Percentiles rank a stretch among this genome's conserved stretches.
These are phyloP conservation scores for Metrosideros polymorpha DNA, from an alignment of 441 rosid species.

Conservation along the genomic window DNA sequence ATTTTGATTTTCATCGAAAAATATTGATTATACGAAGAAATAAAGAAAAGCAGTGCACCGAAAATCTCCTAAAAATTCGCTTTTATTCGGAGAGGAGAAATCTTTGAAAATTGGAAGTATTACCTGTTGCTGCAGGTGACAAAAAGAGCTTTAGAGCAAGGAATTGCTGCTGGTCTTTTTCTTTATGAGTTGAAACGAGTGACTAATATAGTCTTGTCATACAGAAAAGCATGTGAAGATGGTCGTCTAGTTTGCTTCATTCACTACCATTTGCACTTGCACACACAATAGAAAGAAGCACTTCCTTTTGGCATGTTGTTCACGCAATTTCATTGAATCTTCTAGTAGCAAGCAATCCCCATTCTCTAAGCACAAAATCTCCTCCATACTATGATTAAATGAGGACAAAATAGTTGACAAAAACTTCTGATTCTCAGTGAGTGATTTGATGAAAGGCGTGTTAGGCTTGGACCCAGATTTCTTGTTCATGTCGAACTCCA, in stretches of 20 bases:
- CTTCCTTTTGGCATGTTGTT: background rate
- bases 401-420: background rate
- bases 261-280: background rate
- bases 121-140: background rate
- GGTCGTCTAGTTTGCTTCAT: conserved; percentile 23
- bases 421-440: background rate
- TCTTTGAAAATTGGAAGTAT: background rate
- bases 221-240: background rate
- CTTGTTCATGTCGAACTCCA: background rate
- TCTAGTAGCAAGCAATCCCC: background rate
- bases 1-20: background rate
- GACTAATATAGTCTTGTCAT: background rate
- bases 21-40: background rate
- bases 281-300: background rate
- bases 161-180: background rate
- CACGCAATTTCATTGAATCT: conserved; percentile 5
- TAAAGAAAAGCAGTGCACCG: too few relatives aligned
- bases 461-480: background rate
- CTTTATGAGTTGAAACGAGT: background rate
- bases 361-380: background rate
- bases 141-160: background rate
- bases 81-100: background rate
- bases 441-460: background rate
- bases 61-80: background rate
- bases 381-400: background rate